phyloP scores from a whole-genome alignment of 1,284 basidiomycete genomes.

The Leccinum pseudoinsigne region DNA sequence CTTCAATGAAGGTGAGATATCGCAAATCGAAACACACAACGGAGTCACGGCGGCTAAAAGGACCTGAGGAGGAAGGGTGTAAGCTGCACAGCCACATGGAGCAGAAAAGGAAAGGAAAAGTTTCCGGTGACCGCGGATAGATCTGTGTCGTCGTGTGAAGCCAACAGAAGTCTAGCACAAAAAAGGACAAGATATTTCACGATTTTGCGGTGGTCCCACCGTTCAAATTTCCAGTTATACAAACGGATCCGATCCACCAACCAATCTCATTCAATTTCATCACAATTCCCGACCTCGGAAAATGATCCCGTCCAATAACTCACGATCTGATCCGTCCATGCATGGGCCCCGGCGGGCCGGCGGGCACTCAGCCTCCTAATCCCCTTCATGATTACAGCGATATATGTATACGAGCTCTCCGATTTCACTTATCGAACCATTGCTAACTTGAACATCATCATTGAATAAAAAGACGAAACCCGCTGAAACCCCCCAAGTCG shows the following conservation, averaged over 20 bases:
- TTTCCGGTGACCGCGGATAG: not conserved
- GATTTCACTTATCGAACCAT: constrained; percentile 2
- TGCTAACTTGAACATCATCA: not conserved
- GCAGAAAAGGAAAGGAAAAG: not conserved
- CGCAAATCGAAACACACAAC: not conserved
- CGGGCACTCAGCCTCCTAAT: not conserved
- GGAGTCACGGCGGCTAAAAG: not conserved
- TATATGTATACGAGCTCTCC: not conserved
- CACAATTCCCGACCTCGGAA: not conserved
- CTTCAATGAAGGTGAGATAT: not conserved
- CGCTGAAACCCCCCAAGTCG: not conserved
- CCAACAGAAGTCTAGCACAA: not conserved
- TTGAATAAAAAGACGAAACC: not conserved
- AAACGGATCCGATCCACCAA: not conserved
- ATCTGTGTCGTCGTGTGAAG: not conserved
- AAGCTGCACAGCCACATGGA: not conserved
- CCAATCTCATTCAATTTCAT: not conserved
- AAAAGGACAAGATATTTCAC: not conserved
- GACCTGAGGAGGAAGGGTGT: not conserved
- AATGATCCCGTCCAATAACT: not conserved
- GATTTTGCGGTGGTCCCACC: not conserved
- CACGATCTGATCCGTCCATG: not conserved
- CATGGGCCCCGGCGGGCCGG: not conserved
- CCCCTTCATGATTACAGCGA: not conserved
- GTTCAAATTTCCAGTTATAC: not conserved